A percentile compares a stretch with the other conserved stretches of the same genome.
Conservation (phyloP, 345 rosid genomes). For the Populus nigra region DNA sequence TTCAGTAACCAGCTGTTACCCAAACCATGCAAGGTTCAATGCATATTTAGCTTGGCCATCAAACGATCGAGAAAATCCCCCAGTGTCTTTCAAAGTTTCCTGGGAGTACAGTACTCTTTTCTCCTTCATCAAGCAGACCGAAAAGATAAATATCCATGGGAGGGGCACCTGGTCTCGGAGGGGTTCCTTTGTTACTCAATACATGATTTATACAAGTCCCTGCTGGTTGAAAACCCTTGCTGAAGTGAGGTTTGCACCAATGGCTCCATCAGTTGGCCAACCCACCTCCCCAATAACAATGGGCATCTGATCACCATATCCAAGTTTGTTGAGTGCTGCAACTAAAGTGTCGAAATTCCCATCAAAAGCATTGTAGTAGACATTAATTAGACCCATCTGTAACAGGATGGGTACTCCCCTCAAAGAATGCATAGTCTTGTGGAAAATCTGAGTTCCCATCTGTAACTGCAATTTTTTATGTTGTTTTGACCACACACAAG, state of each 20-base stretch:
- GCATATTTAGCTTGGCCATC: conserved; percentile 95
- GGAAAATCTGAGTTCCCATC: conserved; percentile 85
- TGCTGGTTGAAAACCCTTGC: conserved; percentile 79
- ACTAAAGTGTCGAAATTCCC: conserved; percentile 90
- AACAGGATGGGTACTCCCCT: conserved; percentile 77
- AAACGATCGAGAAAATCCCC: conserved; percentile 80
- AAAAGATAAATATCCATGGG: conserved; percentile 82
- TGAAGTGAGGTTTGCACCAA: conserved; percentile 76
- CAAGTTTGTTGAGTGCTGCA: conserved; percentile 80
- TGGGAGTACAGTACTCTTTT: conserved; percentile 62
- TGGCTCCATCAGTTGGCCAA: conserved; percentile 90
- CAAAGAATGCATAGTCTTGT: conserved; percentile 87
- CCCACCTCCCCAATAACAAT: conserved; percentile 92
- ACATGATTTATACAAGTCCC: conserved; percentile 64
- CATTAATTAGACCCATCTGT: conserved; percentile 59
- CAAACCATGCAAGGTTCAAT: conserved; percentile 54
- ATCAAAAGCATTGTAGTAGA: conserved; percentile 87
- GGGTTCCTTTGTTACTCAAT: conserved; percentile 76
- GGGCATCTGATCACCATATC: conserved; percentile 76
- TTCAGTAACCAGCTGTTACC: conserved; percentile 65
- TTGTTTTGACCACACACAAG: too few species aligned
- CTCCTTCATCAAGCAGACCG: conserved; percentile 88
- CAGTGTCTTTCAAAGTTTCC: conserved; percentile 96
- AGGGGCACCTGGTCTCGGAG: conserved; percentile 75
- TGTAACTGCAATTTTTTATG: too few species aligned